These are phyloP conservation scores for Coemansia sp. DNA, from an alignment of 192 early-diverging fungal species.

Conservation along the genomic window DNA sequence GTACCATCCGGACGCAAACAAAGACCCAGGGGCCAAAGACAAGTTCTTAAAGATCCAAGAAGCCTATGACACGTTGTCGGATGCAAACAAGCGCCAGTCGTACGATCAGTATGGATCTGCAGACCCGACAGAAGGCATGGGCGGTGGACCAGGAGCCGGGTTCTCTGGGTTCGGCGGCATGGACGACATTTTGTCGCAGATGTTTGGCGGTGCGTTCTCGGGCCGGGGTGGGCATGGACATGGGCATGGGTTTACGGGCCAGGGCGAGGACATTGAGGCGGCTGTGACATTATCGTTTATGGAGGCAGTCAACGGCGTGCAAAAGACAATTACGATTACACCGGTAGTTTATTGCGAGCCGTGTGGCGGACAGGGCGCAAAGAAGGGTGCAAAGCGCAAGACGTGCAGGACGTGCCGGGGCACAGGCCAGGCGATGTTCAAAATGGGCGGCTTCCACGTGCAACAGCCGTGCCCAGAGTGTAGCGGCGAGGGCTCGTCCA, in stretches of 20 bases:
- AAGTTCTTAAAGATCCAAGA: conserved; percentile 98
- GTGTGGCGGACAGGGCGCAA: conserved; percentile 81
- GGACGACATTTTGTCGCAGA: conserved; percentile 70
- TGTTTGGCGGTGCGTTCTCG: conserved; percentile 67
- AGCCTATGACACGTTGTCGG: conserved; percentile 94
- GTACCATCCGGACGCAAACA: conserved; percentile 98
- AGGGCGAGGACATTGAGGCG: conserved; percentile 68
- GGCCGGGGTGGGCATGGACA: conserved; percentile 44
- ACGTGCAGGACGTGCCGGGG: conserved; percentile 79
- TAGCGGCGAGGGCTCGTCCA: conserved; percentile 73
- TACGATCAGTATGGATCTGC: conserved; percentile 90
- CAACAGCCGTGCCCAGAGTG: conserved; percentile 80
- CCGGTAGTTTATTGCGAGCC: conserved; percentile 71
- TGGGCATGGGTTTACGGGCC: conserved; percentile 29
- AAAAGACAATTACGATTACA: conserved; percentile 65
- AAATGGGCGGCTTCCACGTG: conserved; percentile 90
- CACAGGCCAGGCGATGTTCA: conserved; percentile 77
- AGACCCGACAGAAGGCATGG: conserved; percentile 47
- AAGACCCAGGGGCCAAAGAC: conserved; percentile 85
- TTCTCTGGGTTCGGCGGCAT: conserved; percentile 56
- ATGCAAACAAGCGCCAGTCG: conserved; percentile 84
- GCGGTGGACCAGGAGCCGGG: conserved; percentile 51
- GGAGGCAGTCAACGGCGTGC: conserved; percentile 84
- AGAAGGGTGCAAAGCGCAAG: conserved; percentile 68
- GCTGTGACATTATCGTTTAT: conserved; percentile 77